Evolutionary conservation across 176 grass and related monocot genomes (phyloP), one percentile per base, ranked within the genome.

Genomic region (Lolium rigidum): DNA sequence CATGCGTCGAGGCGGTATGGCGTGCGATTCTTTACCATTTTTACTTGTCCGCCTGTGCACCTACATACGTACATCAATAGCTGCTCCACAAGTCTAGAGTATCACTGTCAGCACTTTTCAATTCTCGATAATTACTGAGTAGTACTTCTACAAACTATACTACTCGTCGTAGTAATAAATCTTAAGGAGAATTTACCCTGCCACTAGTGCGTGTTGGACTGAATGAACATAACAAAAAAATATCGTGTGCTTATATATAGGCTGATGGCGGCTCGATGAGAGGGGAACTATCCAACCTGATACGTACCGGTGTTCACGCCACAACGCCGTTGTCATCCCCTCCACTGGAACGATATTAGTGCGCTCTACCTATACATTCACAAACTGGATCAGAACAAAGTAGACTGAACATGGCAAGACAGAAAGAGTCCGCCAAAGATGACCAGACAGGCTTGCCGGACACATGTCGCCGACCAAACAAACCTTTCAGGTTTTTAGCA

Each of bases 381-480:
- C 54, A 56, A 16, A 16, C 54, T 56, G 54, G 20, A 56, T 56
- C 17, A 56, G 54, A 17, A 51, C 51, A 54, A 54, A 20, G 54
- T 57, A 17, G 17, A 4, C 54, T 20, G 3, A 57, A 57, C 17
- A 20, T 20, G 54, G 15, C 4, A 4, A 54, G 51, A 54, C 14
- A 54, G 51, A 54, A 20, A 15, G 57, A 6, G 1, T 18, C 3
- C 21, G 73, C 82, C 37, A 18, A 67, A 20, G 17, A 57, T 9
- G 46, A 24, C 31, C 76, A 84, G 64, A 48, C 76, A 85, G 20
- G 57, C 49, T 81, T 68, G 59, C 80, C 82, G 22, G 76, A 52
- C 78, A 52, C 78, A 86, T 2, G 62, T 4, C 16, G 7, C 88
- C 83, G 79, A 90, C 88, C 78, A 62, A 47, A 31, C 38, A 63